Conservation (phyloP, 2,329 filamentous ascomycete species). For the Colletotrichum truncatum region DNA sequence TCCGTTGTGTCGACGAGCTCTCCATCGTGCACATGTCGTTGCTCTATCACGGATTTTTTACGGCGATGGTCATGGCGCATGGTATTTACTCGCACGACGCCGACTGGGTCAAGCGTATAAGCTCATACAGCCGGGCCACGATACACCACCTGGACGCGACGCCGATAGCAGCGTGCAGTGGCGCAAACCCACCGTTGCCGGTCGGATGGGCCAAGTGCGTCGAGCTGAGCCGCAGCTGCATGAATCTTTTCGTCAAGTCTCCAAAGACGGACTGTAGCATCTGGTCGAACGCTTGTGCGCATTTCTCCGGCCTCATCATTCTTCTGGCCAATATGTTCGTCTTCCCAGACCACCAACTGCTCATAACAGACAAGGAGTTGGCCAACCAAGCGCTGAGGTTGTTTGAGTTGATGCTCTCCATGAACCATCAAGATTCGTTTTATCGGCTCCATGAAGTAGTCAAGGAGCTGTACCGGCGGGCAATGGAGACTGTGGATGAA, state of each 20-base stretch:
- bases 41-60: conserved; percentile 47
- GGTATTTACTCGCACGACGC: conserved; percentile 48
- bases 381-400: conserved; percentile 37
- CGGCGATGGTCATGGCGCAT: conserved; percentile 46
- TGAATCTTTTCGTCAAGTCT: conserved; percentile 41
- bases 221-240: conserved; percentile 43
- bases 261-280: conserved; percentile 42
- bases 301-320: conserved; percentile 45
- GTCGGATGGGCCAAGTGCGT: conserved; percentile 44
- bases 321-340: conserved; percentile 43
- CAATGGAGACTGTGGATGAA: conserved; percentile 24
- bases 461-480: conserved; percentile 28
- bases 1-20: conserved; percentile 33
- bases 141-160: conserved; percentile 34
- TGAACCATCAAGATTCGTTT: not conserved
- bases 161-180: not conserved
- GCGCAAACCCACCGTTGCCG: conserved; percentile 34
- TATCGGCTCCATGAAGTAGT: conserved; percentile 24
- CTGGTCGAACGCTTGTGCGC: conserved; percentile 39
- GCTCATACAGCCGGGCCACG: conserved; percentile 36
- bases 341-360: conserved; percentile 36
- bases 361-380: conserved; percentile 40
- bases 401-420: conserved; percentile 34
- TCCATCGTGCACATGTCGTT: conserved; percentile 43
- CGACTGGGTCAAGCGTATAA: conserved; percentile 46